Evolutionary conservation across 1,284 basidiomycete genomes (phyloP), one percentile per base, ranked within the genome.

Genomic region (Ustilago loliicola): DNA sequence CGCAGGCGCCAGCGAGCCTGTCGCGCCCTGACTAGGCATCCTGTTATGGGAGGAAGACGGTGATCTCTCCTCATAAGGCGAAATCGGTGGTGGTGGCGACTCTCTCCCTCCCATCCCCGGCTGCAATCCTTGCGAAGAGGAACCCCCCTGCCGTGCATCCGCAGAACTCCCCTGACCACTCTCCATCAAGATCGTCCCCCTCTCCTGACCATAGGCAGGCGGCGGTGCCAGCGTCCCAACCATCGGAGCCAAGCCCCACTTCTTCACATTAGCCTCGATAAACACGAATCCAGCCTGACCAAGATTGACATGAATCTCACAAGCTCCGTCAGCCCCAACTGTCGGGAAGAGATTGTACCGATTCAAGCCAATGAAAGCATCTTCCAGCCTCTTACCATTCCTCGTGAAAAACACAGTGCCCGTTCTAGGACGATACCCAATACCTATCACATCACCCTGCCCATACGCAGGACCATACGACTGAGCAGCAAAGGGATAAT

Each of bases 401-500:
- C 84, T 74, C 1, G 85, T 85, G 71, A 84, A 86, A 47, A 86
- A 86, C 32, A 84, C 84, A 19, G 83, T 83, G 4, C 85, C 85
- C 7, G 83, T 81, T 3, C 85, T 70, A 8, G 85, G 84, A 13
- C 85, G 77, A 47, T 83, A 86, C 4, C 85, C 85, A 48, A 85
- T 76, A 23, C 85, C 85, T 34, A 86, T 81, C 13, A 86, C 85
- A 52, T 86, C 85, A 30, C 97, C 96, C 86, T 98, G 95, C 76
- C 93, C 93, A 60, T 98, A 89, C 0, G 90, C 87, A 2, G 94
- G 91, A 3, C 96, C 95, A 84, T 95, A 96, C 1, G 94, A 91
- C 5, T 92, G 88, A 0, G 93, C 90, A 13, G 94, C 94, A 87
- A 99, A 99, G 0, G 97, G 97, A 87, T 93, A 98, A 86, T 98